Conservation (phyloP, 345 rosid species). For the Dipteronia sinensis region DNA sequence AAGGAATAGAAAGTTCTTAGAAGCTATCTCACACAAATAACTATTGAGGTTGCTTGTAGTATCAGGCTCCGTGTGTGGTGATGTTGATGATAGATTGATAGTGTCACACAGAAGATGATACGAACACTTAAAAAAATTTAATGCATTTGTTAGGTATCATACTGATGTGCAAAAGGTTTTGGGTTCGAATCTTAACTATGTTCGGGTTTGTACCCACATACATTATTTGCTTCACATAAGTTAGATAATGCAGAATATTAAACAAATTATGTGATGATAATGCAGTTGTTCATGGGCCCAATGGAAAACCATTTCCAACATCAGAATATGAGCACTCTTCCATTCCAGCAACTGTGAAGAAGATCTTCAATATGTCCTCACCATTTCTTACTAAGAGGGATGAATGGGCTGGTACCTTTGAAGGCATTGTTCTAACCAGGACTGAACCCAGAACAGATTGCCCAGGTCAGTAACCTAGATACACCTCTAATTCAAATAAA, state of each 20-base stretch:
- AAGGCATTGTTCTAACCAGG: conserved; percentile 53
- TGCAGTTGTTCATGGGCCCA: conserved; percentile 88
- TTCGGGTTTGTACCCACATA: background rate
- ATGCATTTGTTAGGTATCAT: too few species aligned
- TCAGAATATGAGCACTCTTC: conserved; percentile 94
- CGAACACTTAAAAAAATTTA: too few species aligned
- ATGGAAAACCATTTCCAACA: conserved; percentile 71
- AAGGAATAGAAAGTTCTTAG: background rate
- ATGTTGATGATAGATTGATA: background rate
- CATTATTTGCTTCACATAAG: too few species aligned
- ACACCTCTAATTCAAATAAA: background rate
- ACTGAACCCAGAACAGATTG: conserved; percentile 80
- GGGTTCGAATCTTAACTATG: too few species aligned
- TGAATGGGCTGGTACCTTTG: conserved; percentile 89
- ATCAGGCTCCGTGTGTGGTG: background rate
- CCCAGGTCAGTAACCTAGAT: conserved; percentile 44
- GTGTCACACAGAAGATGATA: background rate
- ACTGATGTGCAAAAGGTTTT: too few species aligned
- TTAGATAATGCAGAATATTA: background rate
- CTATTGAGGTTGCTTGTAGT: background rate
- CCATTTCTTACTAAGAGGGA: conserved; percentile 86
- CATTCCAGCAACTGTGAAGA: conserved; percentile 88
- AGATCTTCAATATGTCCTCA: conserved; percentile 60
- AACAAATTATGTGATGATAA: background rate
- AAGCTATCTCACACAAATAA: too few species aligned